Percentiles rank a stretch among this genome's conserved stretches.
These are phyloP conservation scores for Xylaria arbuscula DNA, from an alignment of 2,329 filamentous ascomycete species.

Conservation along the genomic window DNA sequence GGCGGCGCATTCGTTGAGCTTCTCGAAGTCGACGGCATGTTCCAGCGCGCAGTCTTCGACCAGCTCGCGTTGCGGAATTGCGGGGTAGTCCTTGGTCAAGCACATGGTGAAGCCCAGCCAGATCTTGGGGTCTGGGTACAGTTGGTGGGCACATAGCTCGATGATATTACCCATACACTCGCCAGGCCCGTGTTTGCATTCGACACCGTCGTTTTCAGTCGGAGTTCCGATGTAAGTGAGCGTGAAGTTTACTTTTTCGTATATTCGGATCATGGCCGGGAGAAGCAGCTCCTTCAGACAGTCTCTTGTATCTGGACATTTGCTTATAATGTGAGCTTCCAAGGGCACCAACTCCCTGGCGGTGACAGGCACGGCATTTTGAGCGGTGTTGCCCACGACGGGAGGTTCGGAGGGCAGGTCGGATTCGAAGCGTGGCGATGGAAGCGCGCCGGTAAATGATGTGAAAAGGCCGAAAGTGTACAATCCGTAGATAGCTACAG, in stretches of 20 bases:
- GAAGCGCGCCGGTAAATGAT: slow-evolving; percentile 35
- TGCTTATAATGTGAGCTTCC: slow-evolving; percentile 96
- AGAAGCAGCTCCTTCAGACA: slow-evolving; percentile 85
- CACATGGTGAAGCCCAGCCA: slow-evolving; percentile 96
- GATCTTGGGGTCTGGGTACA: slow-evolving; percentile 87
- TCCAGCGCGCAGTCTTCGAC: slow-evolving; percentile 90
- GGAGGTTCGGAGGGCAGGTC: slow-evolving; percentile 11
- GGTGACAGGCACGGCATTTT: slow-evolving; percentile 32
- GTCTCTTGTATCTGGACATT: slow-evolving; percentile 91
- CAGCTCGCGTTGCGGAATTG: slow-evolving; percentile 82
- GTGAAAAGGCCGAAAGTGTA: slow-evolving; percentile 39
- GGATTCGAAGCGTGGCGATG: slow-evolving; percentile 6
- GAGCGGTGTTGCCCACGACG: slow-evolving; percentile 26
- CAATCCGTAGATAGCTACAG: slow-evolving; percentile 42
- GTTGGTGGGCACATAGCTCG: slow-evolving; percentile 85
- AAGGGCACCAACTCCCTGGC: slow-evolving; percentile 71
- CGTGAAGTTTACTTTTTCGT: slow-evolving; percentile 88
- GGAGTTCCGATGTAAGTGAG: slow-evolving; percentile 89
- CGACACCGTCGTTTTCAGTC: slow-evolving; percentile 82
- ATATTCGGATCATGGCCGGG: slow-evolving; percentile 84
- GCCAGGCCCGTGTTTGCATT: slow-evolving; percentile 87
- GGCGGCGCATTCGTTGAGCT: slow-evolving; percentile 84
- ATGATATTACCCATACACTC: slow-evolving; percentile 96
- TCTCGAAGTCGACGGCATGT: slow-evolving; percentile 85
- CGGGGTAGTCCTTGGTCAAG: slow-evolving; percentile 76